Evolutionary conservation across 2,329 filamentous ascomycete species (phyloP).

Genomic region (Alternaria angustiovoidea): DNA sequence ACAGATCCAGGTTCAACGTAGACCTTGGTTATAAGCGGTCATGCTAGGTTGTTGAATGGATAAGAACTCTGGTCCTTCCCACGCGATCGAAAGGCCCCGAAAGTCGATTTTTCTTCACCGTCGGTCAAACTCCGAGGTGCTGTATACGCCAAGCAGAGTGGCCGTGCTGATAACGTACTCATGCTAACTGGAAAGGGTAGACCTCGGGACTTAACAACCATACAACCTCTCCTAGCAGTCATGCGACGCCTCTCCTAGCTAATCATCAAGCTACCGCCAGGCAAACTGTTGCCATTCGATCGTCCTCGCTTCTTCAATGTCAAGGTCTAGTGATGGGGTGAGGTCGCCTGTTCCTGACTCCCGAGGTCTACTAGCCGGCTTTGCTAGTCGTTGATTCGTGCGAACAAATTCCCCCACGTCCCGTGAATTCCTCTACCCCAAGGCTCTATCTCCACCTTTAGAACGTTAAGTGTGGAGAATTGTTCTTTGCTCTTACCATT

Average conservation of each 20-base stretch:
- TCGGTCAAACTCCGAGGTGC: background rate
- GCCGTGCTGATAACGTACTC: background rate
- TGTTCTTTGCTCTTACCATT: background rate
- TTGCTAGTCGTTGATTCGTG: slow-evolving; percentile 1
- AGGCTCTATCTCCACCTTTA: background rate
- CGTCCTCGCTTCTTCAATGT: background rate
- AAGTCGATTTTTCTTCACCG: background rate
- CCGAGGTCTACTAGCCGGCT: background rate
- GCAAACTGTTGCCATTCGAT: background rate
- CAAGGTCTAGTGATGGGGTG: background rate
- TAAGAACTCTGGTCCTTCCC: background rate
- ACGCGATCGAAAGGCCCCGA: background rate
- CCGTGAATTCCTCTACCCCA: background rate
- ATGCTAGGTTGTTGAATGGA: background rate
- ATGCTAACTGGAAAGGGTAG: background rate
- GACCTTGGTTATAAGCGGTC: background rate
- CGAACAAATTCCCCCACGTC: background rate
- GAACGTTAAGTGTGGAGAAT: background rate
- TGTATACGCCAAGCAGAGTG: background rate
- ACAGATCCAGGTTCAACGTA: background rate
- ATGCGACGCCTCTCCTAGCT: background rate
- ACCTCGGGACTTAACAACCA: background rate
- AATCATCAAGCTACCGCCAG: background rate
- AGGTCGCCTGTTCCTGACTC: background rate
- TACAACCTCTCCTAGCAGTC: background rate